Percentiles rank a stretch among this genome's conserved stretches.
Evolutionary conservation across 2,329 filamentous ascomycete species (phyloP).

Genomic region (Aureobasidium sp.): DNA sequence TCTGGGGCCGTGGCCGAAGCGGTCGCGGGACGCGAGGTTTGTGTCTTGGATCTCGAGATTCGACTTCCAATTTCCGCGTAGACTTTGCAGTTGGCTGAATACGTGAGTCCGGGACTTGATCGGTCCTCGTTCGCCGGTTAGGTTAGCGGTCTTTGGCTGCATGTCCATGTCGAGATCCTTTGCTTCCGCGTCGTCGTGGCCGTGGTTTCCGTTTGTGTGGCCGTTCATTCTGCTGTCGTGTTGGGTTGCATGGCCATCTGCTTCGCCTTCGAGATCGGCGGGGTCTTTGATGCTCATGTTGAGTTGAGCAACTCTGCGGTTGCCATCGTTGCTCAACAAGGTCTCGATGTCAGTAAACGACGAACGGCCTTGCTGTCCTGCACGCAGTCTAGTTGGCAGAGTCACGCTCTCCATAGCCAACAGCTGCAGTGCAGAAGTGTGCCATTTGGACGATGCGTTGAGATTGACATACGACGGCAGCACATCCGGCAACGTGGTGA

Average conservation of each 20-base stretch:
- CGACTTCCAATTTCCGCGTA: constrained; percentile 32
- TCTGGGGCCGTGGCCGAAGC: constrained; percentile 21
- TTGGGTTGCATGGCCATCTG: constrained; percentile 18
- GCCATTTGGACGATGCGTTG: constrained; percentile 62
- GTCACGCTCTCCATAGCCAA: constrained; percentile 71
- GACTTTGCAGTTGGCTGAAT: constrained; percentile 32
- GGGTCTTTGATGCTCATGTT: constrained; percentile 52
- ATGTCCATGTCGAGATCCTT: constrained; percentile 21
- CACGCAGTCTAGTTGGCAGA: constrained; percentile 61
- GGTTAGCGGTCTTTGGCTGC: constrained; percentile 13
- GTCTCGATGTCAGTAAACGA: constrained; percentile 56
- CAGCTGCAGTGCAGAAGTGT: constrained; percentile 66
- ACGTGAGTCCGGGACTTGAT: constrained; percentile 21
- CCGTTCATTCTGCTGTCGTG: constrained; percentile 26
- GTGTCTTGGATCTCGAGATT: constrained; percentile 22
- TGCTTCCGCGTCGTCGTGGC: background rate
- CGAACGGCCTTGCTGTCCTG: constrained; percentile 34
- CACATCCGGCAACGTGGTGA: constrained; percentile 52
- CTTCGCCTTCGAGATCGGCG: constrained; percentile 22
- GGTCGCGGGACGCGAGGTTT: constrained; percentile 25
- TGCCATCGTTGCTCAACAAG: constrained; percentile 64
- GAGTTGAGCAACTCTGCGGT: constrained; percentile 67
- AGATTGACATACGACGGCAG: constrained; percentile 51
- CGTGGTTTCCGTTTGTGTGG: constrained; percentile 19
- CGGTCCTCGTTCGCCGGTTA: constrained; percentile 9